phyloP scores from a whole-genome alignment of 2,329 filamentous ascomycete genomes.

The Aspergillus brunneoviolaceus region DNA sequence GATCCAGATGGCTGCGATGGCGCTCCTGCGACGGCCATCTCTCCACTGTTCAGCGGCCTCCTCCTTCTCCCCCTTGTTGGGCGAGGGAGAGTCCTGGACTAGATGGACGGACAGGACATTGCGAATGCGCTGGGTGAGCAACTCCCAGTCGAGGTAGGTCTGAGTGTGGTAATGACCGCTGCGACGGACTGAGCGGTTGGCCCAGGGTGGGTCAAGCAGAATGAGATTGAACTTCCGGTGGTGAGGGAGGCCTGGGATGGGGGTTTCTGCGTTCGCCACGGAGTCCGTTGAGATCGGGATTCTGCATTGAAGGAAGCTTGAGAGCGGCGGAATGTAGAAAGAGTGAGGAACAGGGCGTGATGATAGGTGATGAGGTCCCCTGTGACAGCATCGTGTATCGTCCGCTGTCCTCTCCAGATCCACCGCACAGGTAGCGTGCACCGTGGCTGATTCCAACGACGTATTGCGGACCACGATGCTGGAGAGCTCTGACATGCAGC shows the following conservation, averaged over 20 bases:
- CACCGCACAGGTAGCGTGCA: conserved; percentile 13
- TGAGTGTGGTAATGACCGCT: conserved; percentile 49
- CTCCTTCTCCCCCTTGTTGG: not conserved
- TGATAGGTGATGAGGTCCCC: conserved; percentile 8
- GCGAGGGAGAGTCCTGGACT: conserved; percentile 15
- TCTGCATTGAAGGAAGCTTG: conserved; percentile 48
- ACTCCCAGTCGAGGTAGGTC: conserved; percentile 28
- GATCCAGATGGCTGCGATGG: conserved; percentile 59
- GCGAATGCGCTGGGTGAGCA: conserved; percentile 37
- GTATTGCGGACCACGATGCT: conserved; percentile 32
- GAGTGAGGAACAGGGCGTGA: conserved; percentile 21
- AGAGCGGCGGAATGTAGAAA: conserved; percentile 50
- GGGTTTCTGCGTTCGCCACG: conserved; percentile 2
- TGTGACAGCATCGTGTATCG: not conserved
- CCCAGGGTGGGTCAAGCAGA: conserved; percentile 64
- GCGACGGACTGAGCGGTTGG: conserved; percentile 59
- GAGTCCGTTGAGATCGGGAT: conserved; percentile 28
- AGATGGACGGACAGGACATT: conserved; percentile 48
- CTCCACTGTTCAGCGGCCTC: not conserved
- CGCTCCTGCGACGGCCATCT: conserved; percentile 4
- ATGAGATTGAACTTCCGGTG: conserved; percentile 56
- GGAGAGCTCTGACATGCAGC: conserved; percentile 22
- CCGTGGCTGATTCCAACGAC: conserved; percentile 18
- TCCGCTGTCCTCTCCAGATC: not conserved
- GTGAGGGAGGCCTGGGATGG: conserved; percentile 27